phyloP scores from a whole-genome alignment of 1,284 basidiomycete species.

The Meripilus lineatus region DNA sequence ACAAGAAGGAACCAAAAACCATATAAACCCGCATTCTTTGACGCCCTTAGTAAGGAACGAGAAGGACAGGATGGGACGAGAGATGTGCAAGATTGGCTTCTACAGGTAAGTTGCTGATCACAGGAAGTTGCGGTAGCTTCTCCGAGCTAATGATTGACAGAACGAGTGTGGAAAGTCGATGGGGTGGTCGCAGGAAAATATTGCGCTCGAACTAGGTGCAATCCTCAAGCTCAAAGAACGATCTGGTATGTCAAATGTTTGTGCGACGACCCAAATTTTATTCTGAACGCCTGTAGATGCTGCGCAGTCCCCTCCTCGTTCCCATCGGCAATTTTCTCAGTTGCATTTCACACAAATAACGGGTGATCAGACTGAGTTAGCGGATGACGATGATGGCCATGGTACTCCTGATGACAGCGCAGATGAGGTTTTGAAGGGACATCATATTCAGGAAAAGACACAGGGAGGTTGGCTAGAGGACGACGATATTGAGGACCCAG shows the following conservation, averaged over 20 bases:
- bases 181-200: slow-evolving; percentile 48
- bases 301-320: slow-evolving; percentile 31
- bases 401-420: not conserved
- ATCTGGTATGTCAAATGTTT: slow-evolving; percentile 1
- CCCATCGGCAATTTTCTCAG: slow-evolving; percentile 51
- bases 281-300: not conserved
- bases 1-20: slow-evolving; percentile 73
- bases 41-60: slow-evolving; percentile 46
- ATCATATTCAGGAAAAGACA: slow-evolving; percentile 13
- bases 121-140: slow-evolving; percentile 12
- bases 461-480: slow-evolving; percentile 57
- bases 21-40: slow-evolving; percentile 73
- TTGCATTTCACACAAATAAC: slow-evolving; percentile 37
- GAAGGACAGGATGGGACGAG: slow-evolving; percentile 54
- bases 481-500: slow-evolving; percentile 74
- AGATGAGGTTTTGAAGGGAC: too few species aligned
- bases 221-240: slow-evolving; percentile 46
- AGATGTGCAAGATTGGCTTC: slow-evolving; percentile 55
- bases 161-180: slow-evolving; percentile 25
- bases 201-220: slow-evolving; percentile 58
- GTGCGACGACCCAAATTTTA: not conserved
- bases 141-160: slow-evolving; percentile 14
- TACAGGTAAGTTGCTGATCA: slow-evolving; percentile 19
- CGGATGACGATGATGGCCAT: not conserved
- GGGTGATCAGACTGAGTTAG: not conserved